Conservation (phyloP, 257 asterid species). For the Solanum tarijense region DNA sequence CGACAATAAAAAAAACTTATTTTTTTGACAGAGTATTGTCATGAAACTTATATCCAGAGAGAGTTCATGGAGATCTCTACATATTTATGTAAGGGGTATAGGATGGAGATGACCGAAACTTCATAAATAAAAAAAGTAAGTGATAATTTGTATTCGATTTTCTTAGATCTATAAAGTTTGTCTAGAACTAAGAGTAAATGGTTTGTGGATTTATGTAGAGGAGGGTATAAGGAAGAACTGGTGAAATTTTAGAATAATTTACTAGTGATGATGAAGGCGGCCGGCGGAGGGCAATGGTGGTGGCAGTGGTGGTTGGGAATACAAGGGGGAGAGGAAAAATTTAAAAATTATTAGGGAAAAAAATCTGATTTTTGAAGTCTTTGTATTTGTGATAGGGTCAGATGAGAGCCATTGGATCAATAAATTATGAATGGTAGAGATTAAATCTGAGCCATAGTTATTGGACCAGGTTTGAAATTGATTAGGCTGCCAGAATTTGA, state of each 20-base stretch:
- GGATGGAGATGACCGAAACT: too few relatives aligned
- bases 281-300: background rate
- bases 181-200: background rate
- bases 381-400: background rate
- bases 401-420: background rate
- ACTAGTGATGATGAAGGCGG: background rate
- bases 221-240: background rate
- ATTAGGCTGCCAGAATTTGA: too few relatives aligned
- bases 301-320: background rate
- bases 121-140: too few relatives aligned
- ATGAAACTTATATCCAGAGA: too few relatives aligned
- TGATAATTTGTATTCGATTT: too few relatives aligned
- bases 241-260: background rate
- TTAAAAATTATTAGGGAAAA: background rate
- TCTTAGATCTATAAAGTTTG: background rate
- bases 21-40: too few relatives aligned
- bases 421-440: background rate
- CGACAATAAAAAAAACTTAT: too few relatives aligned
- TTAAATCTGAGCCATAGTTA: background rate
- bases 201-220: background rate
- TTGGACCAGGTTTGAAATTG: too few relatives aligned
- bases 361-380: background rate
- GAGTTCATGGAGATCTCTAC: too few relatives aligned
- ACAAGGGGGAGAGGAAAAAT: too few relatives aligned
- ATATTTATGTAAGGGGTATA: too few relatives aligned